Conservation (phyloP, 2,329 filamentous ascomycete species). For the Claviceps digitariae region DNA sequence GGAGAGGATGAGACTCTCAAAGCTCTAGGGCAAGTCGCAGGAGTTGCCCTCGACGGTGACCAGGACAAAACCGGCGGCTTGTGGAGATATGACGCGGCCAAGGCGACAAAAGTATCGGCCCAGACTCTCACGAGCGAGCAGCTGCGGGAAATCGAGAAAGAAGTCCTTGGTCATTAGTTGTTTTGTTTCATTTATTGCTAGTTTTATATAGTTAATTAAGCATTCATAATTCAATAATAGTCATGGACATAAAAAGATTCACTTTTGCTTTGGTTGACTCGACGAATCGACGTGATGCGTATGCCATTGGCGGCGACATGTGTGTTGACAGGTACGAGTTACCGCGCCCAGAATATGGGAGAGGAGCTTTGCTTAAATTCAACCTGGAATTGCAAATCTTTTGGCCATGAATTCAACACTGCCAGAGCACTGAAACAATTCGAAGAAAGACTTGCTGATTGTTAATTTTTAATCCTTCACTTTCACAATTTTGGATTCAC, state of each 20-base stretch:
- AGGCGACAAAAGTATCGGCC: slow-evolving; percentile 25
- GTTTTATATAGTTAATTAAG: neutral
- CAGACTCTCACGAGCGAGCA: slow-evolving; percentile 25
- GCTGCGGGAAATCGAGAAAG: slow-evolving; percentile 30
- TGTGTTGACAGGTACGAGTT: too few relatives aligned
- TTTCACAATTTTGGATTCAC: neutral
- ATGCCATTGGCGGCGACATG: neutral
- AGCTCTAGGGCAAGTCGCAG: slow-evolving; percentile 30
- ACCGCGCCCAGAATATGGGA: too few relatives aligned
- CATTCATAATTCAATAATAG: neutral
- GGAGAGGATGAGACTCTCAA: slow-evolving; percentile 31
- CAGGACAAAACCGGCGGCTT: slow-evolving; percentile 47
- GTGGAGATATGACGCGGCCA: slow-evolving; percentile 42
- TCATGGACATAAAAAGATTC: neutral
- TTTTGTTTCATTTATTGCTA: neutral
- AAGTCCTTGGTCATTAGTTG: slow-evolving; percentile 26
- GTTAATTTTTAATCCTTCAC: neutral
- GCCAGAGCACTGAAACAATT: neutral
- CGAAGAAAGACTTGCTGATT: neutral
- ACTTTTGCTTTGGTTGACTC: neutral
- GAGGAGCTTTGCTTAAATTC: too few relatives aligned
- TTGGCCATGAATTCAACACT: neutral
- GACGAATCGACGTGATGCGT: neutral
- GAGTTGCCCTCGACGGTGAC: slow-evolving; percentile 37
- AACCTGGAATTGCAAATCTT: too few relatives aligned